Conservation (phyloP, 192 early-diverging fungal genomes). For the Umbelopsis sp. region DNA sequence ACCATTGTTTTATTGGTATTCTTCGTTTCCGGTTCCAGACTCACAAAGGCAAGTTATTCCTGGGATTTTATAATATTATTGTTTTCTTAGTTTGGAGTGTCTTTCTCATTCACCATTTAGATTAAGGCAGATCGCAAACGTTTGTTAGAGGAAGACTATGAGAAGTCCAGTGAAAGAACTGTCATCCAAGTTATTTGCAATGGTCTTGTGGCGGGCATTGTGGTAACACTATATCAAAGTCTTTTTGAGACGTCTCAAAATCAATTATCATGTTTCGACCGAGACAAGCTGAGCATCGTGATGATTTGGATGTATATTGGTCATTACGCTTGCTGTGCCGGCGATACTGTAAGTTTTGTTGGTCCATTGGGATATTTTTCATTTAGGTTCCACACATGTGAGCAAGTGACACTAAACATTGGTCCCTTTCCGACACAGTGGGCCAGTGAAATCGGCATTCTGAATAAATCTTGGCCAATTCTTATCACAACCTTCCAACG, state of each 20-base stretch:
- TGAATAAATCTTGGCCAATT: slow-evolving; percentile 72
- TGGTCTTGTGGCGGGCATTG: slow-evolving; percentile 46
- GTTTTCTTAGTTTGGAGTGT: neutral
- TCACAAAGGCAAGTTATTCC: slow-evolving; percentile 55
- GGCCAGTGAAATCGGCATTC: slow-evolving; percentile 88
- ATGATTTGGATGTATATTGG: slow-evolving; percentile 56
- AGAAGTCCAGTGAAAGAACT: slow-evolving; percentile 49
- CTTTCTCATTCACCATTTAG: slow-evolving; percentile 1
- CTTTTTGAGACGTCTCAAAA: slow-evolving; percentile 34
- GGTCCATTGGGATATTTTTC: neutral
- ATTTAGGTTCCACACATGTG: neutral
- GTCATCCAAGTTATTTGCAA: slow-evolving; percentile 57
- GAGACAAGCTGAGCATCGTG: slow-evolving; percentile 32
- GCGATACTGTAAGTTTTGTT: slow-evolving; percentile 52
- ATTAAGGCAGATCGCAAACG: slow-evolving; percentile 48
- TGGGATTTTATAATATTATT: neutral
- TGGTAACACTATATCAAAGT: slow-evolving; percentile 45
- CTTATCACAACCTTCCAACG: slow-evolving; percentile 79
- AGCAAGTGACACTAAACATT: slow-evolving; percentile 13
- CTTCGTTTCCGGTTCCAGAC: slow-evolving; percentile 64
- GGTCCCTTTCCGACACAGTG: slow-evolving; percentile 47
- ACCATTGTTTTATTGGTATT: slow-evolving; percentile 72
- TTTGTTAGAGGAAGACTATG: slow-evolving; percentile 46
- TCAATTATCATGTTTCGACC: slow-evolving; percentile 29
- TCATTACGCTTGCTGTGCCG: slow-evolving; percentile 60